Base-by-base conservation (phyloP, 192 early-diverging fungal species). In the Coemansia sp. region DNA sequence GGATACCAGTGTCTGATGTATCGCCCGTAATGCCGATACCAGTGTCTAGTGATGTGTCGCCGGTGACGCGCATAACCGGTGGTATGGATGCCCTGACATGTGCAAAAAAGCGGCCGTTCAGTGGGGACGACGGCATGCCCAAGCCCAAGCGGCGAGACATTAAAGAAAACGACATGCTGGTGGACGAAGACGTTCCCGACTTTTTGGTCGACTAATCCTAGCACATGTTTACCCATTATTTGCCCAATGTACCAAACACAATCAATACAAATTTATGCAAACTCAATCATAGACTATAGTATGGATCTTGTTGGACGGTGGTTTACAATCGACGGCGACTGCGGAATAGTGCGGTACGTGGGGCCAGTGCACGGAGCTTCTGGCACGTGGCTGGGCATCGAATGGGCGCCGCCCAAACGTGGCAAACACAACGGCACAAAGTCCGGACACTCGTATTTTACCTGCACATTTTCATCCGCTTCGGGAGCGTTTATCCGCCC, bases 351-450 rank as follows among this genome's bases (percentile, higher is more conserved):
- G 5, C 77, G 82, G 0, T 84, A 74, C 64, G 57, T 47, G 12
- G 82, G 82, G 2, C 65, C 77, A 0, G 77, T 84, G 3, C 62
- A 27, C 11, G 71, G 68, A 1, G 64, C 71, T 5, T 11, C 3
- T 0, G 76, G 73, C 5, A n/a, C 11, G 8, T 85, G 83, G 83
- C 67, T 76, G 0, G 83, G 83, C 5, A 64, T 85, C 14, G 80
- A 85, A 56, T 85, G 83, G 83, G 57, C 59, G 2, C 39, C 38
- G 24, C 17, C 67, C 1, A 23, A 23, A 6, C 66, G 76, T 0
- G 83, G 83, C 49, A 85, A 83, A 37, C 83, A 85, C 67, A 22
- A 61, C 50, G 83, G 82, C 1, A 61, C 54, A 11, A 61, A 73
- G 29, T 23, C 59, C 50, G 58, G 67, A 19, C 45, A 52, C 5